These are phyloP conservation scores for Inonotus hispidus DNA, from an alignment of 1,284 basidiomycete genomes.

Conservation along the genomic window DNA sequence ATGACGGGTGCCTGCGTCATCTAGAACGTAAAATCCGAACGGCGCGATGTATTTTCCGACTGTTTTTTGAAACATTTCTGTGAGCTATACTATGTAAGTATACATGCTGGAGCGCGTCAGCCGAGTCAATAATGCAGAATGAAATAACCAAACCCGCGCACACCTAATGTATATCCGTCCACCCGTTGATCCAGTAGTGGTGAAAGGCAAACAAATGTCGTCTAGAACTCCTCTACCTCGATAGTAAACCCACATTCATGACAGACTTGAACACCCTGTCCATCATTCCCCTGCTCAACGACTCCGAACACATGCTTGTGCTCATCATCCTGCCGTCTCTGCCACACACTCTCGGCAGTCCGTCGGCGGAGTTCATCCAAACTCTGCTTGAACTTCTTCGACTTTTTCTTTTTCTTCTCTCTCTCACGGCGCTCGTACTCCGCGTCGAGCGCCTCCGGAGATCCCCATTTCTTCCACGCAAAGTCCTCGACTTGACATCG, in stretches of 20 bases:
- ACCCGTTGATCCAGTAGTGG: background rate
- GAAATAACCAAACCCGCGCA: background rate
- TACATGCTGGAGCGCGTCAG: background rate
- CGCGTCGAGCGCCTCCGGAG: slow-evolving; percentile 82
- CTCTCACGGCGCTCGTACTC: slow-evolving; percentile 80
- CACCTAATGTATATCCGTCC: background rate
- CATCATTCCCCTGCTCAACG: slow-evolving; percentile 46
- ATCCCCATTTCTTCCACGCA: slow-evolving; percentile 98
- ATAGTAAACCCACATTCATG: slow-evolving; percentile 83
- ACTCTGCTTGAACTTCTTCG: slow-evolving; percentile 89
- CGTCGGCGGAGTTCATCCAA: slow-evolving; percentile 76
- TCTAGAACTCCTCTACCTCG: slow-evolving; percentile 74
- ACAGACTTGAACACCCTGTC: slow-evolving; percentile 67
- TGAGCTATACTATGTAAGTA: background rate
- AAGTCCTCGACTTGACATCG: slow-evolving; percentile 94
- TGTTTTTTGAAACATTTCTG: background rate
- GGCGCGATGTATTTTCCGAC: background rate
- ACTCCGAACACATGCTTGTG: slow-evolving; percentile 80
- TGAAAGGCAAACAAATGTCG: background rate
- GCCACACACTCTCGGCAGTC: slow-evolving; percentile 88
- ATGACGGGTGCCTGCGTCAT: background rate
- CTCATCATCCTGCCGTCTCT: slow-evolving; percentile 78
- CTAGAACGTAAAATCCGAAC: background rate
- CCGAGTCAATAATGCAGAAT: background rate
- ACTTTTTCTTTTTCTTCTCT: slow-evolving; percentile 88